phyloP scores from a whole-genome alignment of 805 yeast species.

The Cyberlindnera suaveolens region DNA sequence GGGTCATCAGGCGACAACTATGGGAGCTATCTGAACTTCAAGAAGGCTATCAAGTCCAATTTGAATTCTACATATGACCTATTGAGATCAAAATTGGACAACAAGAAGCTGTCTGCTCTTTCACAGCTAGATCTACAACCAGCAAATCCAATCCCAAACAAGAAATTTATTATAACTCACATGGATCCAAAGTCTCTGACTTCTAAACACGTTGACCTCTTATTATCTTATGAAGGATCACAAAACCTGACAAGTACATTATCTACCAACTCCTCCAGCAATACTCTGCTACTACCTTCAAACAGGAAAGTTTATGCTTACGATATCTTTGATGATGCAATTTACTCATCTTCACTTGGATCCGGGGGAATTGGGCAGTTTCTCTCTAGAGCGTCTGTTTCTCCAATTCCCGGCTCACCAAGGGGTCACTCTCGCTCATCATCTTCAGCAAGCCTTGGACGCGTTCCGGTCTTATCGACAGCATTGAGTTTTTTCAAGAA shows the following conservation, averaged over 20 bases:
- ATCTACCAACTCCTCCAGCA: slow-evolving; percentile 6
- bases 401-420: not conserved
- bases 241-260: not conserved
- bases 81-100: slow-evolving; percentile 1
- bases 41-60: slow-evolving; percentile 7
- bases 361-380: not conserved
- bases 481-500: slow-evolving; percentile 23
- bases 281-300: slow-evolving; percentile 12
- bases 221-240: slow-evolving; percentile 2
- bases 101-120: not conserved
- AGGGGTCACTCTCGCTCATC: slow-evolving; percentile 10
- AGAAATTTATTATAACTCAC: slow-evolving; percentile 38
- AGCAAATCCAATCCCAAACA: slow-evolving; percentile 38
- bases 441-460: slow-evolving; percentile 15
- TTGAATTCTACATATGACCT: slow-evolving; percentile 4
- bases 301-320: slow-evolving; percentile 45
- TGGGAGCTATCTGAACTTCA: slow-evolving; percentile 10
- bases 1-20: slow-evolving; percentile 11
- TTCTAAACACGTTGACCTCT: slow-evolving; percentile 14
- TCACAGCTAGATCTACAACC: slow-evolving; percentile 16
- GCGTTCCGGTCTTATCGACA: slow-evolving; percentile 18
- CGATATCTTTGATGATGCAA: slow-evolving; percentile 62
- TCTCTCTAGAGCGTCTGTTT: no score
- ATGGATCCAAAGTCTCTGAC: slow-evolving; percentile 3
- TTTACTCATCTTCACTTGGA: slow-evolving; percentile 31